These are phyloP conservation scores for Colletotrichum graminicola DNA, from an alignment of 2,329 filamentous ascomycete genomes.

Conservation along the genomic window DNA sequence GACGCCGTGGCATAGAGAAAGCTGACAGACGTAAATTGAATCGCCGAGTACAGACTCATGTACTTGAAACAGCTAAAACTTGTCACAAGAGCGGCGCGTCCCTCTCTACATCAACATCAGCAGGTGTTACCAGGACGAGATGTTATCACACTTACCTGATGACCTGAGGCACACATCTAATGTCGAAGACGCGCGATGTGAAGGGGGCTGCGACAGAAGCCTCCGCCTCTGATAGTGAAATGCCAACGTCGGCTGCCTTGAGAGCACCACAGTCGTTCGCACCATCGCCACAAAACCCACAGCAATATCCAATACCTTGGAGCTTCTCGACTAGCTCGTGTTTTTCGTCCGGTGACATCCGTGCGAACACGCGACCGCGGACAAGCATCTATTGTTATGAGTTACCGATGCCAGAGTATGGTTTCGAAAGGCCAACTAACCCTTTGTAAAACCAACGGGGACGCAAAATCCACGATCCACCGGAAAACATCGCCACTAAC, in stretches of 20 bases:
- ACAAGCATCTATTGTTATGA: constrained; percentile 79
- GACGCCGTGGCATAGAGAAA: constrained; percentile 95
- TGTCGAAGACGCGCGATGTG: constrained; percentile 94
- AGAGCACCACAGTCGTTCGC: constrained; percentile 97
- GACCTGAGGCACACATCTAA: constrained; percentile 92
- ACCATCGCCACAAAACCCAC: constrained; percentile 96
- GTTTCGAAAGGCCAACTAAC: constrained; percentile 57
- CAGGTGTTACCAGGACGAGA: constrained; percentile 9
- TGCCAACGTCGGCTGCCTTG: constrained; percentile 97
- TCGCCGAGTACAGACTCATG: constrained; percentile 99
- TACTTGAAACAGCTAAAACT: constrained; percentile 99
- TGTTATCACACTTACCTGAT: constrained; percentile 71
- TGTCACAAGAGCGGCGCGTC: constrained; percentile 93
- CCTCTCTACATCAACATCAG: constrained; percentile 70
- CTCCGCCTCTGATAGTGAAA: constrained; percentile 96
- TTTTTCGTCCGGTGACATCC: constrained; percentile 99
- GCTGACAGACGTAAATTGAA: constrained; percentile 97
- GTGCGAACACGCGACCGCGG: constrained; percentile 91
- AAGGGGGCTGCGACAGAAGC: constrained; percentile 98
- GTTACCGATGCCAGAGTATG: neutral
- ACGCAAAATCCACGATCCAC: constrained; percentile 94
- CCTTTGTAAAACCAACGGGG: constrained; percentile 79
- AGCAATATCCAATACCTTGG: constrained; percentile 94
- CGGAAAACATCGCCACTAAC: constrained; percentile 95
- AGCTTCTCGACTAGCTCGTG: constrained; percentile 97